Evolutionary conservation across 768 basidiomycete species (phyloP).

Genomic region (Termitomyces sp.): DNA sequence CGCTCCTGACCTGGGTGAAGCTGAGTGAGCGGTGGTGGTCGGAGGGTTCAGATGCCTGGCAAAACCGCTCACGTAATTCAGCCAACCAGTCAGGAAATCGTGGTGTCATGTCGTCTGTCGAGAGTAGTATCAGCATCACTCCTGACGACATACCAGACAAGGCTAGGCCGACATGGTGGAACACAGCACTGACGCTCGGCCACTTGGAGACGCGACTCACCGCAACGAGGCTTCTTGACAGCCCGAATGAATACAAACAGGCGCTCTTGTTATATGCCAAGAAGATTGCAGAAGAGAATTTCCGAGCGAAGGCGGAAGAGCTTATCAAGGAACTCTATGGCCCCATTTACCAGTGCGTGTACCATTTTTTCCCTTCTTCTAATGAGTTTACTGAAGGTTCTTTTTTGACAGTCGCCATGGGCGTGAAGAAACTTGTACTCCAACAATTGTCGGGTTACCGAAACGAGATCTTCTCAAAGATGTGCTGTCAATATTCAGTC

Average conservation of each 20-base stretch:
- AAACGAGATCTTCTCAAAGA: constrained; percentile 85
- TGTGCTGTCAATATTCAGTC: constrained; percentile 74
- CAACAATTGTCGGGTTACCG: constrained; percentile 60
- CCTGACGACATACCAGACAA: constrained; percentile 35
- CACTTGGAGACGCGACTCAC: constrained; percentile 83
- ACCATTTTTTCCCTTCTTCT: not conserved
- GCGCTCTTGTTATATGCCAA: constrained; percentile 72
- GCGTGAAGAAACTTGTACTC: constrained; percentile 59
- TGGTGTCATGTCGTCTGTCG: constrained; percentile 50
- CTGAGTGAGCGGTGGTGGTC: constrained; percentile 83
- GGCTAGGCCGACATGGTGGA: constrained; percentile 74
- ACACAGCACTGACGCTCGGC: constrained; percentile 73
- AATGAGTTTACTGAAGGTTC: not conserved
- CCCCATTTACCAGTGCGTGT: constrained; percentile 80
- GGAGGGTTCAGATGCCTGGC: constrained; percentile 80
- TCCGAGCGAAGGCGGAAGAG: constrained; percentile 85
- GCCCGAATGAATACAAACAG: constrained; percentile 79
- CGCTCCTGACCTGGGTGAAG: constrained; percentile 64
- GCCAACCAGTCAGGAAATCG: constrained; percentile 33
- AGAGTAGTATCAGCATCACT: constrained; percentile 35
- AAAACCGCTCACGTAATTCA: constrained; percentile 51
- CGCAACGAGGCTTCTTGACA: constrained; percentile 70
- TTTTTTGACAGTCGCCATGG: constrained; percentile 54
- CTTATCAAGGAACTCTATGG: constrained; percentile 86
- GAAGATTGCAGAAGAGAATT: constrained; percentile 86